Conservation (phyloP, 352 stramenopile species). For the Hyaloperonospora arabidopsidis region DNA sequence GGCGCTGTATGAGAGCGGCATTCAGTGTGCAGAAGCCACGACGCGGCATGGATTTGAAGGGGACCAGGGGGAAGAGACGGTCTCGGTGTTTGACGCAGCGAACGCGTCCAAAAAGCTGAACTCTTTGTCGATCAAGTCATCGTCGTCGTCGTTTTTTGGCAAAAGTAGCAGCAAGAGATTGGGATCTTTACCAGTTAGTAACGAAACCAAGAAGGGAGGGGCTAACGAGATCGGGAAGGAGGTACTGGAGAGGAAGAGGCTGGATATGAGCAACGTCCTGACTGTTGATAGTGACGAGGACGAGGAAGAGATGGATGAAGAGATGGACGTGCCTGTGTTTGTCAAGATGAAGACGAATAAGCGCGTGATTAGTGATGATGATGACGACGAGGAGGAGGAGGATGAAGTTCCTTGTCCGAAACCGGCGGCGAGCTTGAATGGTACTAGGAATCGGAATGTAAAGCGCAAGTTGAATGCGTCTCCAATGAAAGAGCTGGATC, state of each 20-base stretch:
- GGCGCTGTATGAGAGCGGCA: constrained; percentile 44
- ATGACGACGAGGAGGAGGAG: constrained; percentile 39
- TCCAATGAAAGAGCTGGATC: constrained; percentile 21
- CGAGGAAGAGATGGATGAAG: constrained; percentile 22
- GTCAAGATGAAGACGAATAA: constrained; percentile 43
- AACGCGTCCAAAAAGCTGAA: constrained; percentile 30
- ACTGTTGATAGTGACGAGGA: constrained; percentile 42
- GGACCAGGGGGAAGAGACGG: constrained; percentile 51
- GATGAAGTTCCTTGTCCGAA: constrained; percentile 15
- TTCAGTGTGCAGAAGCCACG: constrained; percentile 45
- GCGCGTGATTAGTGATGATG: constrained; percentile 63
- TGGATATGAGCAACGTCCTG: constrained; percentile 62
- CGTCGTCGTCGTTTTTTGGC: constrained; percentile 27
- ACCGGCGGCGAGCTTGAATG: constrained; percentile 10
- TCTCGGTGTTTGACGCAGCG: constrained; percentile 56
- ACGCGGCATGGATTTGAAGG: constrained; percentile 44
- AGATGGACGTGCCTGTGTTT: constrained; percentile 57
- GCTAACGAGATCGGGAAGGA: constrained; percentile 10
- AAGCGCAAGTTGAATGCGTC: constrained; percentile 47
- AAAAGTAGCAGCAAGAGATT: constrained; percentile 27
- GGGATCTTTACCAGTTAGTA: too few relatives aligned
- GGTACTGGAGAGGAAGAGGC: constrained; percentile 33
- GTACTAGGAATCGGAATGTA: constrained; percentile 25
- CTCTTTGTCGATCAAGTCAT: not conserved
- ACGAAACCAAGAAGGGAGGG: constrained; percentile 4